phyloP scores from a whole-genome alignment of 768 basidiomycete species.

The Lactarius hengduanensis region DNA sequence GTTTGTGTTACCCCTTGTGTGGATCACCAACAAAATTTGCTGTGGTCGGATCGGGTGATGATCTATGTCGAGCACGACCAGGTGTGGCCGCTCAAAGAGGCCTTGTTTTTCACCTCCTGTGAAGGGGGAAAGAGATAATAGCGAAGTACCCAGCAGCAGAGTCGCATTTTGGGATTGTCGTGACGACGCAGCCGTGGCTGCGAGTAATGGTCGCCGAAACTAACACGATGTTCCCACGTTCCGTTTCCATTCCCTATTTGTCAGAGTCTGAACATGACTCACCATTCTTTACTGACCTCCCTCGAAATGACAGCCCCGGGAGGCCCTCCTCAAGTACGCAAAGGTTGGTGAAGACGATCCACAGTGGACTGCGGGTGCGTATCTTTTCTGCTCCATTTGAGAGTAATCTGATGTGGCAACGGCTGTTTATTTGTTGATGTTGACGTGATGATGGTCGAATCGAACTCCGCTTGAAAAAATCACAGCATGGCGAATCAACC shows the following conservation, averaged over 20 bases:
- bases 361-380: slow-evolving; percentile 81
- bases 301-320: slow-evolving; percentile 69
- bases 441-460: slow-evolving; percentile 41
- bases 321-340: slow-evolving; percentile 94
- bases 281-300: neutral
- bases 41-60: slow-evolving; percentile 13
- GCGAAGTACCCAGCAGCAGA: neutral
- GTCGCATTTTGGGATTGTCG: slow-evolving; percentile 27
- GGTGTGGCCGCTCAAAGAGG: neutral
- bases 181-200: slow-evolving; percentile 20
- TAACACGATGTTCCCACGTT: slow-evolving; percentile 23
- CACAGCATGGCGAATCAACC: slow-evolving; percentile 83
- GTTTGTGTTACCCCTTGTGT: slow-evolving; percentile 22
- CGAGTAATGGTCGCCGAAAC: slow-evolving; percentile 22
- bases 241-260: slow-evolving; percentile 12
- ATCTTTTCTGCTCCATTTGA: slow-evolving; percentile 8
- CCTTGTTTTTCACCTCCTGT: slow-evolving; percentile 10
- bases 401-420: slow-evolving; percentile 31
- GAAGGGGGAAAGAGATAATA: neutral
- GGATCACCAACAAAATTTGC: neutral
- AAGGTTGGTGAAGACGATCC: slow-evolving; percentile 72
- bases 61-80: neutral
- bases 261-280: slow-evolving; percentile 12
- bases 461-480: slow-evolving; percentile 37
- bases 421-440: slow-evolving; percentile 41